Evolutionary conservation across 2,329 filamentous ascomycete genomes (phyloP).

Genomic region (Tricladium varicosporioides): DNA sequence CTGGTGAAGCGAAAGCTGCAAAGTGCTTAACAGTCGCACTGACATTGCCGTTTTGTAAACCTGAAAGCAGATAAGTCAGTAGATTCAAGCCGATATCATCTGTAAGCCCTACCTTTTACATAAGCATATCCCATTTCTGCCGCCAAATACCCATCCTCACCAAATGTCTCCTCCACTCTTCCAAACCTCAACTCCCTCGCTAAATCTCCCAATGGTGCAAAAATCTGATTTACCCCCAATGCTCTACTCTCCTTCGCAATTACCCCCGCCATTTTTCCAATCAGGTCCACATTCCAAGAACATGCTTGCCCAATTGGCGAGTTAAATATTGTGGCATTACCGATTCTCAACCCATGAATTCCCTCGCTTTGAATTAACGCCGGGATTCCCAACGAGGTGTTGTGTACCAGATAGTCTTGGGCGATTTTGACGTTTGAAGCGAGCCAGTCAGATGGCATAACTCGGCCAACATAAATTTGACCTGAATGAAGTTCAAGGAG

Average conservation of each 20-base stretch:
- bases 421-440: slow-evolving; percentile 60
- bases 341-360: slow-evolving; percentile 69
- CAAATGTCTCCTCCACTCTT: slow-evolving; percentile 71
- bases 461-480: slow-evolving; percentile 69
- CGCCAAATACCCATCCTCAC: slow-evolving; percentile 65
- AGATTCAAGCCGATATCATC: too few species aligned
- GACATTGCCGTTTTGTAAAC: slow-evolving; percentile 58
- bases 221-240: slow-evolving; percentile 70
- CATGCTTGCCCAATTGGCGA: slow-evolving; percentile 71
- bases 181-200: slow-evolving; percentile 70
- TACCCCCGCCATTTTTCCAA: slow-evolving; percentile 65
- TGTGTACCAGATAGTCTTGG: slow-evolving; percentile 67
- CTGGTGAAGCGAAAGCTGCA: slow-evolving; percentile 64
- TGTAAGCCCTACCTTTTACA: slow-evolving; percentile 49
- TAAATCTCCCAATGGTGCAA: slow-evolving; percentile 68
- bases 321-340: slow-evolving; percentile 77
- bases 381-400: slow-evolving; percentile 68
- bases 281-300: slow-evolving; percentile 64
- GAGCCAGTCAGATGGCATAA: slow-evolving; percentile 62
- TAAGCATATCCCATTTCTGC: slow-evolving; percentile 66
- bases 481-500: slow-evolving; percentile 54
- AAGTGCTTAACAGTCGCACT: slow-evolving; percentile 76
- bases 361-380: slow-evolving; percentile 72
- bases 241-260: slow-evolving; percentile 66
- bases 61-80: neutral